Base-by-base conservation (phyloP, 495 filamentous ascomycete species). In the Staphylotrichum longicolle region DNA sequence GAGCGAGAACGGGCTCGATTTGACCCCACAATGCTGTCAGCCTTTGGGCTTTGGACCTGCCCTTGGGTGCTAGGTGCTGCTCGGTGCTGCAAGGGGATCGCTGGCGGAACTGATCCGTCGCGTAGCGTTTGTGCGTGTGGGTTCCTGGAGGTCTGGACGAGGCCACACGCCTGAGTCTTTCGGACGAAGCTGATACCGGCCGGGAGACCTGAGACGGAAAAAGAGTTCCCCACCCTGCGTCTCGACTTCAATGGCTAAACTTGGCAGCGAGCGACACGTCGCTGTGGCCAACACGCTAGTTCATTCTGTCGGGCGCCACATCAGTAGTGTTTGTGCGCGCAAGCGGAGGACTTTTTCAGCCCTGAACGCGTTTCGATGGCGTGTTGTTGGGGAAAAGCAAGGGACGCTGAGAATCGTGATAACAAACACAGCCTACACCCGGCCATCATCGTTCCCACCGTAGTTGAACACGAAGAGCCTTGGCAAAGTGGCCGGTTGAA, bases 181-280 rank as follows among this genome's bases (percentile, higher is more conserved):
- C 32, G 34, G 45, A 50, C 8, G 35, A 42, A 41, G n/a, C 45
- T 32, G 37, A 50, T 20, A 33, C 35, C 2, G 9, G 9, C 48
- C 14, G n/a, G 10, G 15, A 27, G 33, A 42, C 27, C 37, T 35
- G 47, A 51, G 57, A 59, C 57, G 37, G 47, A 52, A 45, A 37
- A 59, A 5, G 30, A 35, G 7, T 59, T 59, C 35, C 20, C n/a
- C 15, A 50, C 12, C 5, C 30, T 57, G 32, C 11, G 14, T 35
- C n/a, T 53, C 50, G 37, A 39, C 37, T 39, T 10, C 5, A 6
- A 39, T 7, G 37, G 37, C 37, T 7, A 39, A 39, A 39, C 20
- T 27, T 27, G 20, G 20, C 20, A 27, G 20, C 20, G 37, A 39
- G 10, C 37, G 37, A 6, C 37, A 39, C 10, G 37, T 39, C 6